Conservation (phyloP, 441 rosid genomes). For the Flueggea neowawraea region DNA sequence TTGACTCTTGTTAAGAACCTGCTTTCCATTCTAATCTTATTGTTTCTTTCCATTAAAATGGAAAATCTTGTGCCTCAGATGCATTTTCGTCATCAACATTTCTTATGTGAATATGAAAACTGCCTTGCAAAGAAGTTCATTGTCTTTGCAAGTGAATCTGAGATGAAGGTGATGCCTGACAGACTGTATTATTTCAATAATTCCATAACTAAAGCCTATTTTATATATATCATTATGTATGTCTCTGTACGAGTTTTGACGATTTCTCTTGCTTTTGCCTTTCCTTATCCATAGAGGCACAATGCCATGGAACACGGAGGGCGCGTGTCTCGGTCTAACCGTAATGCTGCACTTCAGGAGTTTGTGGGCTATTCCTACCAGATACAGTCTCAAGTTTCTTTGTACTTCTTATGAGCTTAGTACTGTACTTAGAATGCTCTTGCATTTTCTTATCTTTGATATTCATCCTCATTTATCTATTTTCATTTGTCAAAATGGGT, state of each 20-base stretch:
- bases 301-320: constrained; percentile 92
- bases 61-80: constrained; percentile 40
- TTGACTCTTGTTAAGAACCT: too few relatives aligned
- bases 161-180: constrained; percentile 65
- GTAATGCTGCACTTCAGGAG: constrained; percentile 93
- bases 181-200: too few relatives aligned
- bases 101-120: constrained; percentile 86
- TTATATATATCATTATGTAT: background rate
- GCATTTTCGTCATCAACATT: constrained; percentile 89
- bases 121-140: constrained; percentile 90
- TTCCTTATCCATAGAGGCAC: constrained; percentile 63
- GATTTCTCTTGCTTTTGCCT: background rate
- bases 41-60: background rate
- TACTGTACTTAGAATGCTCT: too few relatives aligned
- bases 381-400: constrained; percentile 1
- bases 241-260: background rate
- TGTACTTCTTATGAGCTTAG: background rate
- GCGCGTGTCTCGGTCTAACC: constrained; percentile 86
- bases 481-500: too few relatives aligned
- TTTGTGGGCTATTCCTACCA: background rate
- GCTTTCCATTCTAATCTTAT: constrained; percentile 1
- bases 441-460: too few relatives aligned
- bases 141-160: constrained; percentile 82
- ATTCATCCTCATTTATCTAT: background rate
- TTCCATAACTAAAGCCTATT: constrained; percentile 6